Conservation (phyloP, 352 stramenopile genomes). For the Halophytophthora polymorphica region DNA sequence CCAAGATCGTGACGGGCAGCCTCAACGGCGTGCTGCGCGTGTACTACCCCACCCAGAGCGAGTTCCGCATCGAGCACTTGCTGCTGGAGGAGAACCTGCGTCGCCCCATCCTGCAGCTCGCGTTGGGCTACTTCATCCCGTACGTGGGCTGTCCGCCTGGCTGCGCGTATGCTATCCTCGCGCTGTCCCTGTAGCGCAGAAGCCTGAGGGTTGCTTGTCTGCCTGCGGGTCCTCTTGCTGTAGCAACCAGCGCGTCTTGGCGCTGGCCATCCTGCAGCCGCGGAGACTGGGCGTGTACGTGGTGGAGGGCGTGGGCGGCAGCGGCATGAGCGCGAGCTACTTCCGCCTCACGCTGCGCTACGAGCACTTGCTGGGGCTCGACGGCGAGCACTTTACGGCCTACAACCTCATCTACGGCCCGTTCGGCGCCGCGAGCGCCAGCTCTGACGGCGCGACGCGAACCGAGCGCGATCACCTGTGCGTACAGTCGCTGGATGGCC, state of each 20-base stretch:
- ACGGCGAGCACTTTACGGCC: slow-evolving; percentile 89
- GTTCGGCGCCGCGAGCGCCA: slow-evolving; percentile 48
- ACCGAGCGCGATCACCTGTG: slow-evolving; percentile 75
- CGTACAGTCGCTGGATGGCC: slow-evolving; percentile 89
- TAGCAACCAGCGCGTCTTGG: slow-evolving; percentile 55
- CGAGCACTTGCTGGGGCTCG: slow-evolving; percentile 82
- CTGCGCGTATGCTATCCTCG: no score
- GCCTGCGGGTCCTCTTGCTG: slow-evolving; percentile 3
- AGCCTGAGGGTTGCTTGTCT: slow-evolving; percentile 2
- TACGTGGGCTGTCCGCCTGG: slow-evolving; percentile 36
- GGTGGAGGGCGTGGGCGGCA: slow-evolving; percentile 73
- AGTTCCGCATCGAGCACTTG: slow-evolving; percentile 89
- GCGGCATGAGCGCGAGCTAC: slow-evolving; percentile 74
- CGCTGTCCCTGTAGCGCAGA: background rate
- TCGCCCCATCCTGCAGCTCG: slow-evolving; percentile 86
- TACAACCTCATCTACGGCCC: slow-evolving; percentile 87
- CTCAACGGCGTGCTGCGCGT: slow-evolving; percentile 85
- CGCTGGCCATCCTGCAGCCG: slow-evolving; percentile 87
- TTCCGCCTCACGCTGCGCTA: slow-evolving; percentile 83
- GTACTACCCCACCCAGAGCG: slow-evolving; percentile 71
- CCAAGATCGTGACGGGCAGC: slow-evolving; percentile 89
- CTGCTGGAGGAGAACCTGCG: slow-evolving; percentile 85
- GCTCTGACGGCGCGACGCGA: slow-evolving; percentile 10
- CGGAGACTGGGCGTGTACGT: slow-evolving; percentile 75
- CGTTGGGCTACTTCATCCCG: slow-evolving; percentile 80